phyloP scores from a whole-genome alignment of 2,329 filamentous ascomycete species.

The Aspergillus eucalypticola region DNA sequence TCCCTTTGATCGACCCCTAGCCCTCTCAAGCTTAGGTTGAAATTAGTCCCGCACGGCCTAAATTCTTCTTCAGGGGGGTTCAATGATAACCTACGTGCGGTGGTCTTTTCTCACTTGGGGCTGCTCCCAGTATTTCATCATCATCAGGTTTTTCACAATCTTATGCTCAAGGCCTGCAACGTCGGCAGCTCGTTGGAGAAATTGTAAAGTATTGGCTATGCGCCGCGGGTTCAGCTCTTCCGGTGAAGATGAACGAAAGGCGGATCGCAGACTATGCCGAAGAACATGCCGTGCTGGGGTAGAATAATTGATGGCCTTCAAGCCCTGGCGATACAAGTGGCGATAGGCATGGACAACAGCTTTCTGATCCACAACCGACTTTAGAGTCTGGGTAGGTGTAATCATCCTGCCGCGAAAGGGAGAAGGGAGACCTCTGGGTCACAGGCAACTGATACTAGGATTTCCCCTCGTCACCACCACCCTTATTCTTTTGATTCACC shows the following conservation, averaged over 20 bases:
- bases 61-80: neutral
- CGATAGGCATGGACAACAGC: conserved; percentile 57
- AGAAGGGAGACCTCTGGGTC: neutral
- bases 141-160: conserved; percentile 49
- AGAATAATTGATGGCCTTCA: conserved; percentile 59
- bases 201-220: conserved; percentile 49
- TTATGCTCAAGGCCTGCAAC: conserved; percentile 47
- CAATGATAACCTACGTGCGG: conserved; percentile 32
- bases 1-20: conserved; percentile 31
- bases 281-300: conserved; percentile 58
- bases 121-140: conserved; percentile 47
- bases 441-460: too few relatives aligned
- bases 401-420: conserved; percentile 10
- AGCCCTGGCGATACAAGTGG: conserved; percentile 54
- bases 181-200: conserved; percentile 45
- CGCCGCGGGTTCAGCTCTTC: conserved; percentile 41
- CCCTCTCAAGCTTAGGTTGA: conserved; percentile 29
- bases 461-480: too few relatives aligned
- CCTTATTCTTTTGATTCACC: neutral
- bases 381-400: conserved; percentile 8
- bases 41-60: conserved; percentile 23
- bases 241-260: conserved; percentile 42
- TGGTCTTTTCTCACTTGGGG: conserved; percentile 32
- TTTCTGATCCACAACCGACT: conserved; percentile 22
- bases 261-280: conserved; percentile 44